Evolutionary conservation across 352 stramenopile genomes (phyloP).

Genomic region (Phytophthora meadii): DNA sequence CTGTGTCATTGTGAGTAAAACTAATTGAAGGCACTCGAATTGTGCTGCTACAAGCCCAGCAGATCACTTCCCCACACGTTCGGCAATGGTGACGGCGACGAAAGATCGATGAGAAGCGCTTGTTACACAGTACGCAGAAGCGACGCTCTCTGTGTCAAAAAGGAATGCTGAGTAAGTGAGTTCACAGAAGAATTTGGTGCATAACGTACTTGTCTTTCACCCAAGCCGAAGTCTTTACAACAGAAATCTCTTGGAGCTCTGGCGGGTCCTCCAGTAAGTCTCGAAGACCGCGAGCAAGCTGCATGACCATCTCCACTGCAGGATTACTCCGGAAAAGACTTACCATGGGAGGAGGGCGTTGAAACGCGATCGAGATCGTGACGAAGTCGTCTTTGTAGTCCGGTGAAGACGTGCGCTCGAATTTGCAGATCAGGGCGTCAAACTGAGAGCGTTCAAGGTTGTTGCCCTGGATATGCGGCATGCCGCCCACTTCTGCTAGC

Average conservation of each 20-base stretch:
- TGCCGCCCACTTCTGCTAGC: constrained; percentile 80
- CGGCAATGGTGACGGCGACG: constrained; percentile 89
- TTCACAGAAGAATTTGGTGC: not conserved
- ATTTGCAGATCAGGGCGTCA: constrained; percentile 87
- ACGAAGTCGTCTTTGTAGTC: constrained; percentile 82
- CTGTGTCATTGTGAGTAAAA: constrained; percentile 84
- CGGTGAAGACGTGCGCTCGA: constrained; percentile 68
- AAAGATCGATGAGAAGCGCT: constrained; percentile 86
- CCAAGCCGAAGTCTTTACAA: constrained; percentile 84
- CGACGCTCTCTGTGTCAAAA: constrained; percentile 63
- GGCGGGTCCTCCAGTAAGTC: constrained; percentile 82
- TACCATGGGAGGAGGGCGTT: constrained; percentile 82
- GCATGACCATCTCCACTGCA: constrained; percentile 83
- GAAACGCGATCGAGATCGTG: constrained; percentile 86
- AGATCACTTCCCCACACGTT: constrained; percentile 89
- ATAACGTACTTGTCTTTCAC: constrained; percentile 82
- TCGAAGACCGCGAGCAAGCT: constrained; percentile 79
- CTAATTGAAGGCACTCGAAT: constrained; percentile 87
- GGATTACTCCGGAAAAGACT: constrained; percentile 86
- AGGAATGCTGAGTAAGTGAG: constrained; percentile 23
- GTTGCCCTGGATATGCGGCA: constrained; percentile 80
- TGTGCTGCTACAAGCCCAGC: constrained; percentile 87
- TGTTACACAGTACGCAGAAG: constrained; percentile 84
- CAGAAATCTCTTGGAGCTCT: constrained; percentile 81
- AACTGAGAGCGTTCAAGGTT: constrained; percentile 87